Conservation (phyloP, 768 basidiomycete species). For the Russula sp. region DNA sequence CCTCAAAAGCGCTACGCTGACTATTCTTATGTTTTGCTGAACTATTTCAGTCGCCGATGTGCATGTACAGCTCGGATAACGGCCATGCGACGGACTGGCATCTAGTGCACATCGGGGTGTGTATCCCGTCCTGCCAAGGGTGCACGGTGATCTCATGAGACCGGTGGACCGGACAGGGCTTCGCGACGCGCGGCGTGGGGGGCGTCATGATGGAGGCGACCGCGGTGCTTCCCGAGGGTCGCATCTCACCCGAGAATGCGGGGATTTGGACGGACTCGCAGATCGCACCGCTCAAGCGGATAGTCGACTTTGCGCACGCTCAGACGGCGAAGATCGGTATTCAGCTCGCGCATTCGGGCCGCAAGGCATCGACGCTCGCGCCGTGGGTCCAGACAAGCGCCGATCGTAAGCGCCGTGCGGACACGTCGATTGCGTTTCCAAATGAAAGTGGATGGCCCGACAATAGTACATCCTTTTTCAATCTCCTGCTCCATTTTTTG, state of each 20-base stretch:
- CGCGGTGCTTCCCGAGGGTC: conserved; percentile 63
- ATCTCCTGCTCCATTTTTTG: neutral
- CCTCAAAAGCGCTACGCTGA: neutral
- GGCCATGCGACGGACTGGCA: conserved; percentile 83
- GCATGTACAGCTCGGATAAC: conserved; percentile 67
- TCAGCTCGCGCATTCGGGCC: conserved; percentile 69
- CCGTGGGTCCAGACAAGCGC: conserved; percentile 52
- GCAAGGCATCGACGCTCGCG: conserved; percentile 66
- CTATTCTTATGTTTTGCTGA: neutral
- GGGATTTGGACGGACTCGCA: conserved; percentile 75
- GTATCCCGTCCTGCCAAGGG: neutral
- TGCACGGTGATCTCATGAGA: neutral
- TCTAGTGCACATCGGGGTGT: conserved; percentile 65
- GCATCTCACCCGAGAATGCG: conserved; percentile 71
- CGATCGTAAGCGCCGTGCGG: conserved; percentile 28
- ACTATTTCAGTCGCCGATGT: conserved; percentile 59
- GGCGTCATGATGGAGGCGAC: conserved; percentile 71
- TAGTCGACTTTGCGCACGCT: conserved; percentile 66
- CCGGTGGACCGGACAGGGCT: conserved; percentile 31
- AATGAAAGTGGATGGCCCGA: conserved; percentile 13
- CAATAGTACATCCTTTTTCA: neutral
- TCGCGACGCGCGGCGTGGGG: conserved; percentile 65
- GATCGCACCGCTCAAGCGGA: conserved; percentile 57
- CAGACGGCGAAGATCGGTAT: conserved; percentile 68
- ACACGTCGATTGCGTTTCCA: conserved; percentile 23